These are phyloP conservation scores for Kuraishia ogatae DNA, from an alignment of 805 yeast genomes.

Conservation along the genomic window DNA sequence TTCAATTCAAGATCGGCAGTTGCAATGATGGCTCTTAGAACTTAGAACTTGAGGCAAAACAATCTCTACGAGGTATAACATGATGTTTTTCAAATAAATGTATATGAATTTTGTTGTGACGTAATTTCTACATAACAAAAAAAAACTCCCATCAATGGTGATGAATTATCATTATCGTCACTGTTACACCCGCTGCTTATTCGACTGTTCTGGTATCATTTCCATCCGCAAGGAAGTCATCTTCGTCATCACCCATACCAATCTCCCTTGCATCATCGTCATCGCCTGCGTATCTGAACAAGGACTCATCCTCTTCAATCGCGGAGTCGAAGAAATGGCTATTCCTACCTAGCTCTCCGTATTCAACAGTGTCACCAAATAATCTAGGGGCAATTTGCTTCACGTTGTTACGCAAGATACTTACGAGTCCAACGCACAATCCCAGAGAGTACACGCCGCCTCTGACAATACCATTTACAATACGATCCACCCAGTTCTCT, in stretches of 20 bases:
- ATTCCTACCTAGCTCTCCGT: not conserved
- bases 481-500: slow-evolving; percentile 49
- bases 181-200: not conserved
- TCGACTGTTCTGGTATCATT: not conserved
- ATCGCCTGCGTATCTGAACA: slow-evolving; percentile 22
- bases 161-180: not conserved
- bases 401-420: not conserved
- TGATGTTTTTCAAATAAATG: too few species aligned
- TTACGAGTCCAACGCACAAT: slow-evolving; percentile 18
- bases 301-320: slow-evolving; percentile 16
- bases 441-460: slow-evolving; percentile 46
- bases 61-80: not conserved
- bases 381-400: slow-evolving; percentile 60
- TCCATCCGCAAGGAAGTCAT: not conserved
- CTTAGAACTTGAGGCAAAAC: too few species aligned
- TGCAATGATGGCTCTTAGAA: too few species aligned
- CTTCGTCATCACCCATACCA: slow-evolving; percentile 11
- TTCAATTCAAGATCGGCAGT: too few species aligned
- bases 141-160: not conserved
- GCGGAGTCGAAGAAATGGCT: slow-evolving; percentile 1
- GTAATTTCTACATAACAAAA: not conserved
- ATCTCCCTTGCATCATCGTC: slow-evolving; percentile 42
- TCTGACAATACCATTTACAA: slow-evolving; percentile 49
- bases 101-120: not conserved
- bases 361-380: slow-evolving; percentile 67